These are phyloP conservation scores for Posidonia oceanica DNA, from an alignment of 116 monocot species.

Conservation along the genomic window DNA sequence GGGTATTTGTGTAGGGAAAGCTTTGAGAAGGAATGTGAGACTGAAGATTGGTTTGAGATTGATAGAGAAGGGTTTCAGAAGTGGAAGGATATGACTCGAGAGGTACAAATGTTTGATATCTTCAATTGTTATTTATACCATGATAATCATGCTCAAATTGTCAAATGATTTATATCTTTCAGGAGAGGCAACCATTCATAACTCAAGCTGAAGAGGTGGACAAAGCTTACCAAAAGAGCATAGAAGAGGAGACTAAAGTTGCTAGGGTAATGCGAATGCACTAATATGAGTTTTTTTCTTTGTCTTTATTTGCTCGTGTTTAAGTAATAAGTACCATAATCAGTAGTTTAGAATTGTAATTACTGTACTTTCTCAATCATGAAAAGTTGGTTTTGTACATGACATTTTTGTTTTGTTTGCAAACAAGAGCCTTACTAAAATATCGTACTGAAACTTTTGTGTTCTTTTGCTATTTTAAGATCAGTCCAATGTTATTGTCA, in stretches of 20 bases:
- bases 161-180: neutral
- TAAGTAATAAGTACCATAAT: too few relatives aligned
- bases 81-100: constrained; percentile 13
- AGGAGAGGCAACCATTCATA: constrained; percentile 13
- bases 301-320: neutral
- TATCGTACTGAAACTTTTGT: too few relatives aligned
- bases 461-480: too few relatives aligned
- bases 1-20: constrained; percentile 12
- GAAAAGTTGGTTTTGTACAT: too few relatives aligned
- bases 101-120: constrained; percentile 7
- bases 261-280: neutral
- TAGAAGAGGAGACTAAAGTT: neutral
- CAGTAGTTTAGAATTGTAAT: too few relatives aligned
- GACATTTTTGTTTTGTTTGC: too few relatives aligned
- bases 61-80: constrained; percentile 15
- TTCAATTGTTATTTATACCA: neutral
- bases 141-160: neutral
- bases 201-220: constrained; percentile 6
- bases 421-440: too few relatives aligned
- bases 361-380: too few relatives aligned
- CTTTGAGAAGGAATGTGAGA: constrained; percentile 9
- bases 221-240: constrained; percentile 3
- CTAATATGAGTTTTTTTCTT: neutral
- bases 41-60: constrained; percentile 15
- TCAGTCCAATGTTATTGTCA: too few relatives aligned